phyloP scores from a whole-genome alignment of 2,329 filamentous ascomycete genomes.

The Fusarium buharicum region DNA sequence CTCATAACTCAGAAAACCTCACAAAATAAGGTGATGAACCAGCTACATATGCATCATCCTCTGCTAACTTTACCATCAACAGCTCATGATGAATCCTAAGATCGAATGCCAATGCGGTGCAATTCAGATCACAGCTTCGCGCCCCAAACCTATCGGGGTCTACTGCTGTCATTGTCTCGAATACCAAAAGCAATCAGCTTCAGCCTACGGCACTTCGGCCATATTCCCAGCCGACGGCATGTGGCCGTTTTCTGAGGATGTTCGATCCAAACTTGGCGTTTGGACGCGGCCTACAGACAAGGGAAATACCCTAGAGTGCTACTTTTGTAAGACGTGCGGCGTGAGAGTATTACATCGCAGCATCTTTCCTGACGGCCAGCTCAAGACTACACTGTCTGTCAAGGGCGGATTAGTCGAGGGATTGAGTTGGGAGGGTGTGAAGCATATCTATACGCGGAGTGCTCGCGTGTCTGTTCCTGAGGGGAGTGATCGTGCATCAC shows the following conservation, averaged over 20 bases:
- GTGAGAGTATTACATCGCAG: constrained; percentile 60
- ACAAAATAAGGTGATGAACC: not conserved
- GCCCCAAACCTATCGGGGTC: constrained; percentile 49
- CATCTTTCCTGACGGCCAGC: constrained; percentile 51
- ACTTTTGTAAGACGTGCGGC: constrained; percentile 56
- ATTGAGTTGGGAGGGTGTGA: constrained; percentile 52
- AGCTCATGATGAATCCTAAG: constrained; percentile 36
- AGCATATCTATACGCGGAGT: constrained; percentile 58
- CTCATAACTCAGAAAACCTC: not conserved
- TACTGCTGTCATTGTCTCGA: constrained; percentile 60
- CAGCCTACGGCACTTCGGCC: constrained; percentile 59
- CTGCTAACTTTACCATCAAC: not conserved
- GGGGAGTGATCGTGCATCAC: constrained; percentile 44
- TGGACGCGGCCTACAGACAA: constrained; percentile 54
- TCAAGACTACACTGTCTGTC: constrained; percentile 53
- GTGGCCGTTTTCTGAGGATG: constrained; percentile 52
- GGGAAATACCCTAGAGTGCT: constrained; percentile 57
- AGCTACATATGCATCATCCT: not conserved
- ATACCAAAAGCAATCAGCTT: constrained; percentile 58
- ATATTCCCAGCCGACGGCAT: constrained; percentile 55
- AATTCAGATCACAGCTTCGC: constrained; percentile 52
- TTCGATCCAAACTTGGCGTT: constrained; percentile 48
- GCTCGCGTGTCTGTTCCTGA: constrained; percentile 58
- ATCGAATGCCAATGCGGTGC: constrained; percentile 55
- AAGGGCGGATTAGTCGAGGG: constrained; percentile 60